Conservation (phyloP, 257 asterid genomes). For the Craterostigma plantagineum region DNA sequence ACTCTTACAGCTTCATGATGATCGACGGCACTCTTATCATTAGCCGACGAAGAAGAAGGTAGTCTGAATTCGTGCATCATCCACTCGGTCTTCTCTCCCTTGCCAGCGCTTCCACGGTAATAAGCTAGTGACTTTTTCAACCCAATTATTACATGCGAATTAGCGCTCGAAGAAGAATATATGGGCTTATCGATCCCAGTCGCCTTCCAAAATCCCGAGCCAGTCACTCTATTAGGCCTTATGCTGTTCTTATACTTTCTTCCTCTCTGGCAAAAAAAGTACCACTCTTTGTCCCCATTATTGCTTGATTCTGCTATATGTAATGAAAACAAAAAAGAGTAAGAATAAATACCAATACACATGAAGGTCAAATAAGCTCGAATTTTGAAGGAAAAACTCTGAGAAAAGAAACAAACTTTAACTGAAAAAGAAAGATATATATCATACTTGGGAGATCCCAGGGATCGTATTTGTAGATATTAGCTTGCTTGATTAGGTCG, state of each 20-base stretch:
- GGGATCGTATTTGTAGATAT: constrained; percentile 39
- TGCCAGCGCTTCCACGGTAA: constrained; percentile 34
- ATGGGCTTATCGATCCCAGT: constrained; percentile 41
- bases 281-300: constrained; percentile 36
- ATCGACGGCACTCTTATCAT: constrained; percentile 1
- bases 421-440: too few species aligned
- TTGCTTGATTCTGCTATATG: constrained; percentile 9
- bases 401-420: too few species aligned
- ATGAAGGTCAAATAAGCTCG: too few species aligned
- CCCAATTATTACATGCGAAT: constrained; percentile 13
- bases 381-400: too few species aligned
- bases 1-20: constrained; percentile 17
- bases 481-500: constrained; percentile 25
- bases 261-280: constrained; percentile 39
- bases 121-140: constrained; percentile 40
- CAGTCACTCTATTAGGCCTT: constrained; percentile 39
- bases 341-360: too few species aligned
- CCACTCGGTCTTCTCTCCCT: constrained; percentile 36
- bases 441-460: constrained; percentile 43
- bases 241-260: constrained; percentile 36
- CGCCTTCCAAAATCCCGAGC: constrained; percentile 50
- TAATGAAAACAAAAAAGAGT: too few species aligned
- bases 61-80: constrained; percentile 51
- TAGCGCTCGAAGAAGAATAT: constrained; percentile 14
- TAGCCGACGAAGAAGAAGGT: constrained; percentile 9